Evolutionary conservation across 257 asterid genomes (phyloP).

Genomic region (Solanum tarijense): DNA sequence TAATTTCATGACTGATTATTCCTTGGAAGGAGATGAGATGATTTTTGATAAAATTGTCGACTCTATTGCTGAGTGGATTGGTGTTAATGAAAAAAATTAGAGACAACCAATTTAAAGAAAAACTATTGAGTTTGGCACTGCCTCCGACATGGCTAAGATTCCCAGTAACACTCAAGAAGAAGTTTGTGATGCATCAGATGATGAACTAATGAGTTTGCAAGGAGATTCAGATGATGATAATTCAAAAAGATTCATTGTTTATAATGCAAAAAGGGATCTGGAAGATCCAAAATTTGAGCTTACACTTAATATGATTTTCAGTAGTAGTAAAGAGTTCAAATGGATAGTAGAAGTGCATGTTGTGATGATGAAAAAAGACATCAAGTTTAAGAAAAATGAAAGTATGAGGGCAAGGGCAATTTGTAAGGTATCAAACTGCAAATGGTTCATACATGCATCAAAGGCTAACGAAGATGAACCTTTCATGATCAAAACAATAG

Average conservation of each 20-base stretch:
- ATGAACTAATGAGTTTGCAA: background rate
- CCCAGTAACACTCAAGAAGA: background rate
- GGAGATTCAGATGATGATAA: background rate
- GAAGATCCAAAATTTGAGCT: too few relatives aligned
- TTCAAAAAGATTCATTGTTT: background rate
- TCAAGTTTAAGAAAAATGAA: background rate
- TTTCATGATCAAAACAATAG: background rate
- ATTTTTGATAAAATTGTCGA: too few relatives aligned
- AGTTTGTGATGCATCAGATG: background rate
- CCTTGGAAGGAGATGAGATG: too few relatives aligned
- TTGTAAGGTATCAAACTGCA: background rate
- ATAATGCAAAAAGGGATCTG: background rate
- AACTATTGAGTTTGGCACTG: background rate
- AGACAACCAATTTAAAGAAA: background rate
- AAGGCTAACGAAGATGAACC: background rate
- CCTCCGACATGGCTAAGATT: background rate
- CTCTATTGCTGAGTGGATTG: too few relatives aligned
- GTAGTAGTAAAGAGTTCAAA: background rate
- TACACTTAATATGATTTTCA: background rate
- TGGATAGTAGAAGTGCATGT: rapidly evolving
- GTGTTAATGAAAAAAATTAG: too few relatives aligned
- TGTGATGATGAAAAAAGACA: background rate
- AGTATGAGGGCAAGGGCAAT: background rate
- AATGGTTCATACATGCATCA: background rate
- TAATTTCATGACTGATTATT: too few relatives aligned